A percentile compares a stretch with the other conserved stretches of the same genome.
Conservation (phyloP, 352 stramenopile species). For the Phytophthora nicotianae region DNA sequence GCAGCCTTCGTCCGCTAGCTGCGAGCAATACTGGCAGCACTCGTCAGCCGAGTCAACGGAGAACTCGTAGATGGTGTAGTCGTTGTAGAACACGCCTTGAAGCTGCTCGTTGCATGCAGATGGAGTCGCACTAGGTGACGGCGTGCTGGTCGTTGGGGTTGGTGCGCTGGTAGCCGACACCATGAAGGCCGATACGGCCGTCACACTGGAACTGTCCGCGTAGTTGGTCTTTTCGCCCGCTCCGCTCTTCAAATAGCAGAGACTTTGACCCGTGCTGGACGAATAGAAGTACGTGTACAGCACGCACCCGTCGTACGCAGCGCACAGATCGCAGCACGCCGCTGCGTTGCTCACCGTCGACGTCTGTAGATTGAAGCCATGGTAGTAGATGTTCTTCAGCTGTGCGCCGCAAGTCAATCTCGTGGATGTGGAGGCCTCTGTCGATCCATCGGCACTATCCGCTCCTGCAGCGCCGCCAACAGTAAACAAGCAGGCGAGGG, state of each 20-base stretch:
- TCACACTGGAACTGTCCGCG: slow-evolving; percentile 36
- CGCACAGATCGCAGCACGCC: slow-evolving; percentile 43
- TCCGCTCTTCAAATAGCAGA: slow-evolving; percentile 40
- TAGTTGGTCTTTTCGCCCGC: slow-evolving; percentile 44
- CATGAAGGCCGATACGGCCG: slow-evolving; percentile 32
- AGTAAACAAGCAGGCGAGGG: slow-evolving; percentile 13
- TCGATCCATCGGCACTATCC: not conserved
- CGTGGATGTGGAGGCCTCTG: not conserved
- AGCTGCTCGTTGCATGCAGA: slow-evolving; percentile 22
- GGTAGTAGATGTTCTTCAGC: slow-evolving; percentile 45
- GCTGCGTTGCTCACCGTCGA: slow-evolving; percentile 19
- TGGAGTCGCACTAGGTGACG: slow-evolving; percentile 12
- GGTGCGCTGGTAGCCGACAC: slow-evolving; percentile 5
- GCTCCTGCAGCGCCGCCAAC: not conserved
- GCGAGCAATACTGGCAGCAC: slow-evolving; percentile 32
- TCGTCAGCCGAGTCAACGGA: slow-evolving; percentile 25
- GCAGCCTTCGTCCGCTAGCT: slow-evolving; percentile 22
- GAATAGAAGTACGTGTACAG: slow-evolving; percentile 53
- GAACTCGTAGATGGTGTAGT: slow-evolving; percentile 35
- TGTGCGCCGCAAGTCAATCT: slow-evolving; percentile 29
- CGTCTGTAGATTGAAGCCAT: slow-evolving; percentile 40
- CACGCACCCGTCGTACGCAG: slow-evolving; percentile 37
- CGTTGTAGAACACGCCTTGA: slow-evolving; percentile 28
- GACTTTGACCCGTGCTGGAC: slow-evolving; percentile 28
- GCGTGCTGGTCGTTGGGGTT: slow-evolving; percentile 13